Evolutionary conservation across 192 early-diverging fungal species (phyloP), one percentile per base, ranked within the genome.

Genomic region (Backusella tarrabulga): DNA sequence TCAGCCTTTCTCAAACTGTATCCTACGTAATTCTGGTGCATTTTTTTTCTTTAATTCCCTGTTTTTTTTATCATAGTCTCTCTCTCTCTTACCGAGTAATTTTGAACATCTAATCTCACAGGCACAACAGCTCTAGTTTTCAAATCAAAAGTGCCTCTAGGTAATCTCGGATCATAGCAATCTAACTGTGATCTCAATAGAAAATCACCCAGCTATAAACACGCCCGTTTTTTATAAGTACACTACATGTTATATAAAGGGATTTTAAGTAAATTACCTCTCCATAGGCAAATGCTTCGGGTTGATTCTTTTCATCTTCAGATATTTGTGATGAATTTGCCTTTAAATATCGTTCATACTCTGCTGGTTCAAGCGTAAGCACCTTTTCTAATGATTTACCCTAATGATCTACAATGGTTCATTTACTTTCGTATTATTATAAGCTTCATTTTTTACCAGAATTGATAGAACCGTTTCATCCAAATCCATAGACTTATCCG

Each of bases 321-420:
- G 83, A 71, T 8, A 84, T 68, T 38, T 83, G 42, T 44, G 75
- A 79, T 15, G 81, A 81, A 44, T 91, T 92, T 52, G 79, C 79
- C 80, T 92, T 92, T 32, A 90, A 83, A 84, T 89, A 93, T 41
- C 82, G 80, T 4, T 89, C 85, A 81, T 93, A 97, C 69, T 95
- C 92, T 11, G 76, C 36, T 4, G 89, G 91, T 29, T 86, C 79
- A 7, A 85, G 83, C 0, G 95, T 96, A 60, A 98, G 76, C 80
- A 96, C 87, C 81, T 92, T 93, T 77, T 98, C 97, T 83, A 98
- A 87, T 8, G 94, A 93, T 76, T 93, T 93, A 9, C 97, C 97
- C 90, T 92, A 76, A 9, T 34, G 14, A 21, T 68, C 6, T 35
- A 34, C 29, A 68, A 68, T 34, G 9, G 4, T 36, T n/a, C 12